phyloP scores from a whole-genome alignment of 2,329 filamentous ascomycete genomes.

The Fusarium sp. region DNA sequence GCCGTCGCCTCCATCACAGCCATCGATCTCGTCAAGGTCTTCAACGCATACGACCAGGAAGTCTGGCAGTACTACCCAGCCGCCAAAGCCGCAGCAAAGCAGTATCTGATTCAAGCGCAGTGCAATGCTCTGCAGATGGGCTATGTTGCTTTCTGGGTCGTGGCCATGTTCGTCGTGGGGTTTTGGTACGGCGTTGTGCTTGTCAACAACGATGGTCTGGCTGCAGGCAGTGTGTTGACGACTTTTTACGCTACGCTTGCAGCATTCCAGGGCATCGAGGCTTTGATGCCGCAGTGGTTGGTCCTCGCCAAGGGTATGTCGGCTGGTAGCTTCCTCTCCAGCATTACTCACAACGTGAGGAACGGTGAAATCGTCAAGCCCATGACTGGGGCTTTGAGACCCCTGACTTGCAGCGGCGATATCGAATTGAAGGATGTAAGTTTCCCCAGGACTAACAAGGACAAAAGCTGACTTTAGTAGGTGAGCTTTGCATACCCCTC shows the following conservation, averaged over 20 bases:
- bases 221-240: conserved; percentile 77
- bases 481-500: conserved; percentile 86
- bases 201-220: conserved; percentile 67
- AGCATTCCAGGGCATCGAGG: conserved; percentile 79
- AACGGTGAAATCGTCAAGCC: not conserved
- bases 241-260: conserved; percentile 87
- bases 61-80: conserved; percentile 70
- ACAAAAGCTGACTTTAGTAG: conserved; percentile 54
- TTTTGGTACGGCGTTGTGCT: conserved; percentile 88
- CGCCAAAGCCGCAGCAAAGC: conserved; percentile 67
- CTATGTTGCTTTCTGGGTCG: conserved; percentile 77
- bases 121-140: conserved; percentile 78
- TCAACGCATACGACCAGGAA: conserved; percentile 80
- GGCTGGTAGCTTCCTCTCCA: conserved; percentile 73
- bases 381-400: conserved; percentile 38
- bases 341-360: conserved; percentile 51
- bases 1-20: conserved; percentile 75
- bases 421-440: conserved; percentile 54
- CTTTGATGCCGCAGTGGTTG: conserved; percentile 80
- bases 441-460: fast-evolving
- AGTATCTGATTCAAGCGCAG: conserved; percentile 75
- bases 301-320: conserved; percentile 82
- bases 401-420: conserved; percentile 67
- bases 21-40: conserved; percentile 89
- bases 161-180: conserved; percentile 84